Base-by-base conservation (phyloP, 768 basidiomycete genomes). In the Calocybe cyanea region DNA sequence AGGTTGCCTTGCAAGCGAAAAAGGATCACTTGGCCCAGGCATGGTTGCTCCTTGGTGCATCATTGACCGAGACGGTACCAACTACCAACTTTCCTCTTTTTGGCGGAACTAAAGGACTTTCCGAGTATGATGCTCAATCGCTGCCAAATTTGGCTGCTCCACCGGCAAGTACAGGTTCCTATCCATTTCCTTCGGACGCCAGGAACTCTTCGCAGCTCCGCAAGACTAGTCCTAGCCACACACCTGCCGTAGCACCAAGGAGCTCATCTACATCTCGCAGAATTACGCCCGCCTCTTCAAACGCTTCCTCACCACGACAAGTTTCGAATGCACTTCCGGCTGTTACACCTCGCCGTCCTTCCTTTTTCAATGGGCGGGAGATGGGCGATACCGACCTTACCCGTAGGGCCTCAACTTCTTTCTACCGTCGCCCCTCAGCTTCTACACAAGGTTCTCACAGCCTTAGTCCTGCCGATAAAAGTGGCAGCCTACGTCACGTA, bases 11-110 rank as follows among this genome's bases (percentile, higher is more conserved):
- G n/a, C 65, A 76, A 44, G 81, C 70, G 7, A 80, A 80, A 17
- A 75, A 78, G 47, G 57, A 69, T 20, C 66, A 74, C 3, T 75
- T 76, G 2, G 81, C 80, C 1, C 83, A 87, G 53, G 70, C 71
- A 2, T 92, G 89, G 89, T 53, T 78, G 7, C 62, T 91, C 1
- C 61, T 92, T 15, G 73, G 69, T 10, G 78, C 80, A 13, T 70
- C 82, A 2, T 62, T 88, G 15, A 66, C 67, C 0, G 72, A 82
- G 41, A 59, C 78, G 38, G 50, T 74, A 14, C 78, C 77, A 7
- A 59, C 63, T 35, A 19, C 41, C n/a, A 58, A 49, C n/a, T 57
- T 54, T 49, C 33, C 60, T 33, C 36, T 61, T 50, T 46, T 67
- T 45, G 11, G 25, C 11, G 6, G 25, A 56, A 47, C 21, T 48